Evolutionary conservation across 2,329 filamentous ascomycete species (phyloP).

Genomic region (Chrysosporium keratinophilum): DNA sequence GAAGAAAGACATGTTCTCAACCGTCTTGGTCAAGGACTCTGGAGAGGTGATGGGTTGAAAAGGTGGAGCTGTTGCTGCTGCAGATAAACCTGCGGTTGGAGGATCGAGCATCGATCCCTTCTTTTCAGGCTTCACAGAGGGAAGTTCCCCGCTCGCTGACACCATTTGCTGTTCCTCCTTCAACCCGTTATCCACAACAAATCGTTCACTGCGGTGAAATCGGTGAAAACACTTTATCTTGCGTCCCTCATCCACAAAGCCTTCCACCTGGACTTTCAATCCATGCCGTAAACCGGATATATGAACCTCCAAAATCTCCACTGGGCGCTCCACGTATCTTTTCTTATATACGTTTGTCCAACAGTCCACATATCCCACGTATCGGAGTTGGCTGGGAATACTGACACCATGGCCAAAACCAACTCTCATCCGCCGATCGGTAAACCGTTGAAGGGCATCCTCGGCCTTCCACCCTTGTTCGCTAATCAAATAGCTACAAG

Average conservation of each 20-base stretch:
- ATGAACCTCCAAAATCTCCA: slow-evolving; percentile 82
- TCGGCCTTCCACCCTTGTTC: slow-evolving; percentile 63
- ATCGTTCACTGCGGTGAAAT: slow-evolving; percentile 61
- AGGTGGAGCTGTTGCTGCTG: neutral
- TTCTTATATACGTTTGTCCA: slow-evolving; percentile 66
- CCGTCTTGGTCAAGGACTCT: slow-evolving; percentile 16
- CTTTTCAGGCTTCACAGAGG: neutral
- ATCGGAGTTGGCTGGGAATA: slow-evolving; percentile 84
- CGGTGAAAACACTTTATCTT: slow-evolving; percentile 74
- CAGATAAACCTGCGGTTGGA: neutral
- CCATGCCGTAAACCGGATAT: slow-evolving; percentile 80
- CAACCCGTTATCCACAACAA: slow-evolving; percentile 43
- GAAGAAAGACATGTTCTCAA: slow-evolving; percentile 30
- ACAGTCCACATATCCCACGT: slow-evolving; percentile 76
- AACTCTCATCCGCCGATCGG: slow-evolving; percentile 75
- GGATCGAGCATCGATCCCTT: neutral
- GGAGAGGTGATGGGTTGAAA: slow-evolving; percentile 16
- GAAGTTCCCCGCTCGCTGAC: slow-evolving; percentile 26
- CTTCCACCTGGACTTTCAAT: slow-evolving; percentile 77
- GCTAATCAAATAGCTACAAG: slow-evolving; percentile 80
- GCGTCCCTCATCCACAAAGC: slow-evolving; percentile 80
- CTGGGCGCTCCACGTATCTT: slow-evolving; percentile 66
- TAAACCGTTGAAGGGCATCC: slow-evolving; percentile 59
- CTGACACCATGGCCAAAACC: slow-evolving; percentile 82
- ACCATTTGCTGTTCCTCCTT: slow-evolving; percentile 31